Conservation (phyloP, 805 yeast species). For the Yarrowia hollandica region DNA sequence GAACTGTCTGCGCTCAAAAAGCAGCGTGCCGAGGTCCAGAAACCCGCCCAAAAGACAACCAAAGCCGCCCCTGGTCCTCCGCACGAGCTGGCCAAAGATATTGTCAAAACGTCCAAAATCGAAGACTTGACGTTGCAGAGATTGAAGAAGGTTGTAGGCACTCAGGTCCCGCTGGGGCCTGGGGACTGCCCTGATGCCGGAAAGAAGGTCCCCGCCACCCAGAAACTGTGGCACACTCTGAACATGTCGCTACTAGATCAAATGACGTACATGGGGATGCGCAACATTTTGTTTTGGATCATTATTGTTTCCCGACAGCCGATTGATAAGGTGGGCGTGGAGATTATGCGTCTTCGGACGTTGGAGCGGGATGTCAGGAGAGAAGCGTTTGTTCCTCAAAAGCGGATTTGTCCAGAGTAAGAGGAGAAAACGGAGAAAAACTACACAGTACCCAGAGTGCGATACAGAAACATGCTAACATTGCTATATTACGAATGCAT, state of each 20-base stretch:
- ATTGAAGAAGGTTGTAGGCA: not conserved
- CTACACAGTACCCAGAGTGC: too few relatives aligned
- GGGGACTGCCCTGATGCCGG: constrained; percentile 6
- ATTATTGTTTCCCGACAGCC: not conserved
- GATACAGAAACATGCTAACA: too few relatives aligned
- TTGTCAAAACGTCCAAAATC: not conserved
- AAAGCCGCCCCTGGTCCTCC: too few relatives aligned
- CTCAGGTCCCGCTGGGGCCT: not conserved
- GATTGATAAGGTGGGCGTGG: not conserved
- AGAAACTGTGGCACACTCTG: not conserved
- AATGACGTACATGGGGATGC: not conserved
- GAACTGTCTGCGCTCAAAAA: not conserved
- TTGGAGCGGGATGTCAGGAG: not conserved
- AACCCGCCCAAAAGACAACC: too few relatives aligned
- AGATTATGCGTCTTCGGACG: not conserved
- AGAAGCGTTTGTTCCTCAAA: too few relatives aligned
- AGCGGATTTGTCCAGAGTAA: not conserved
- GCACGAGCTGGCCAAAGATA: not conserved
- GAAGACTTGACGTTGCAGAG: too few relatives aligned
- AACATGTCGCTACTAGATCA: not conserved
- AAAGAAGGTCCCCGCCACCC: not conserved
- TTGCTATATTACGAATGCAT: too few relatives aligned
- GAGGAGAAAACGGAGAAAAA: too few relatives aligned
- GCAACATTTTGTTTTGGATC: constrained; percentile 13
- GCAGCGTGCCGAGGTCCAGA: not conserved